Evolutionary conservation across 805 yeast genomes (phyloP), one percentile per base, ranked within the genome.

Genomic region (Ogataea degrootiae): DNA sequence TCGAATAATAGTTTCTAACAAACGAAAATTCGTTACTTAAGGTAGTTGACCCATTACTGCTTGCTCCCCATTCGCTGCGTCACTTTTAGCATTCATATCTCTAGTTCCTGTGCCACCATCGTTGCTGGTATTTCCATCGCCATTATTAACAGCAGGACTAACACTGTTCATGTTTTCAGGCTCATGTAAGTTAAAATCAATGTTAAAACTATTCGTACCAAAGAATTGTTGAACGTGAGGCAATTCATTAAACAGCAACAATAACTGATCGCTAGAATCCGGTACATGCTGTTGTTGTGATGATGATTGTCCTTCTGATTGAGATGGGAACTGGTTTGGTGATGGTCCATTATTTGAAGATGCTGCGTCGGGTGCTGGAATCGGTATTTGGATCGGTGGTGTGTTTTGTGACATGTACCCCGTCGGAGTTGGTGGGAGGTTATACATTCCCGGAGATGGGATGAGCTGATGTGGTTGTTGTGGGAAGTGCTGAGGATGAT

Each of bases 161-260:
- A 21, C 21, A 17, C 22, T 37, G 16, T 33, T 19, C 26, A 37
- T 37, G 26, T 15, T 34, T 36, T 42, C 26, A 26, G 37, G 35
- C 7, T 26, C 40, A n/a, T 37, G 33, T 11, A 44, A 19, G 29
- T 44, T 44, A 31, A 44, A 44, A 39, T 44, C 46, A n/a, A 44
- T 43, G 22, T 44, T 44, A 39, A 44, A 39, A 4, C 34, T 29
- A 34, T 39, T 39, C 3, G 46, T 16, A 22, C 46, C 46, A 23
- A 54, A 52, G 33, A 54, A 54, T 29, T 54, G 56, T 35, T 52
- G 53, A 4, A 54, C 49, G 33, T 49, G 48, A 15, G 58, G 58
- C 11, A 54, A 36, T 31, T 54, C 58, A 34, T 54, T 52, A 39
- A 54, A 52, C 34, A 54, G 22, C n/a, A 49, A 34, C 16, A 54